Evolutionary conservation across 73 alveolate species (phyloP), one percentile per base, ranked within the genome.

Genomic region (Symbiodinium natans): DNA sequence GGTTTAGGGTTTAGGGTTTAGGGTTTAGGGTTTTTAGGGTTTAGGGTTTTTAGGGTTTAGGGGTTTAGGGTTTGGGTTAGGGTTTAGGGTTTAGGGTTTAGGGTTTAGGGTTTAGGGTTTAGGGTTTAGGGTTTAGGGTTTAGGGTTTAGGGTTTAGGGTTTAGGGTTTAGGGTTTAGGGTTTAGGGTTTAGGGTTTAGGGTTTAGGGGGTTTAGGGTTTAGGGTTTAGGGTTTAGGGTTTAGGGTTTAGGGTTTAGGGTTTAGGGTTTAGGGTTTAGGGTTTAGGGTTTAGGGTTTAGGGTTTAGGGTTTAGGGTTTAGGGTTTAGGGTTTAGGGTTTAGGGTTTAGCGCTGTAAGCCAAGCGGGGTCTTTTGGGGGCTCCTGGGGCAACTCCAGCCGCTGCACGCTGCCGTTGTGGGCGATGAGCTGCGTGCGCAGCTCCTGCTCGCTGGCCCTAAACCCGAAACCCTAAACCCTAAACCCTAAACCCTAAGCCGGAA

Each of bases 331-430:
- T 52, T 52, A 0, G 59, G 59, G 59, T 46, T 46, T 46, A 46
- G 59, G 5, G 59, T 46, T 46, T 46, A 46, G 59, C 25, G 59
- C 17, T 46, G 17, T 13, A 46, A 19, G 59, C 5, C 59, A 0
- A 46, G 59, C 1, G 59, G 27, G 21, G 82, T 36, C 40, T 36
- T 3, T 1, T 68, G 71, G 10, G 27, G 33, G 88, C 92, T 92
- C 95, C 48, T 98, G 86, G 7, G 99, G 99, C 52, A 99, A 46
- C n/a, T 82, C 59, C 73, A 90, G 56, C 73, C 93, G 85, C 80
- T 99, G 99, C 90, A 99, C 99, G 73, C 99, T 93, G 41, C 99
- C 99, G 93, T 99, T 99, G 93, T 87, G 86, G 42, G 99, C 99
- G 83, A 99, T 99, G 85, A 99, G 99, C 77, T 96, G 52, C 86